phyloP scores from a whole-genome alignment of 1,284 basidiomycete genomes.

The Gymnopus androsaceus region DNA sequence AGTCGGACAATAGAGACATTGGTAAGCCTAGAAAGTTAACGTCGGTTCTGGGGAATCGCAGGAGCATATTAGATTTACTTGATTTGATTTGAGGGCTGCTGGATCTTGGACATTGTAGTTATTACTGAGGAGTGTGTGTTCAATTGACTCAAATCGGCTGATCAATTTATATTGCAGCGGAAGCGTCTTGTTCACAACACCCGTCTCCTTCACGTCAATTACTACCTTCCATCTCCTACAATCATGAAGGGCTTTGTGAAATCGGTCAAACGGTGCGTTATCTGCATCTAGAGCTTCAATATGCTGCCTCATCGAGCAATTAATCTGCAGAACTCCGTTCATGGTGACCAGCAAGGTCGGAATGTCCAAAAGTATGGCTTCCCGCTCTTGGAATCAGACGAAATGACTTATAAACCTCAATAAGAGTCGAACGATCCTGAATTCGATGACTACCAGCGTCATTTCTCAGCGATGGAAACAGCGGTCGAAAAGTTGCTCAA shows the following conservation, averaged over 20 bases:
- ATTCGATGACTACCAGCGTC: conserved; percentile 81
- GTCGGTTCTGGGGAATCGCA: conserved; percentile 13
- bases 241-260: conserved; percentile 22
- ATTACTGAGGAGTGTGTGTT: no score
- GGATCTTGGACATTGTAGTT: conserved; percentile 54
- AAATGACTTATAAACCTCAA: background rate
- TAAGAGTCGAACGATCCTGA: conserved; percentile 81
- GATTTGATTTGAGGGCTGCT: conserved; percentile 87
- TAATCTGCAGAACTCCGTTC: conserved; percentile 74
- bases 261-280: conserved; percentile 18
- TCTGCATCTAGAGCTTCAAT: background rate
- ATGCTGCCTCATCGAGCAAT: background rate
- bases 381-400: conserved; percentile 8
- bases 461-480: conserved; percentile 78
- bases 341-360: conserved; percentile 84
- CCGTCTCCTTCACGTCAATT: background rate
- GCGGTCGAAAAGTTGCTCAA: conserved; percentile 90
- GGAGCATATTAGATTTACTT: conserved; percentile 51
- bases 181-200: no score
- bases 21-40: conserved; percentile 65
- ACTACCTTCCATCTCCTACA: background rate
- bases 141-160: no score
- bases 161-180: no score
- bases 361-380: conserved; percentile 84
- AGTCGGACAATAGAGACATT: conserved; percentile 96